Evolutionary conservation across 441 rosid genomes (phyloP), one percentile per base, ranked within the genome.

Genomic region (Euphorbia neoarborescens): DNA sequence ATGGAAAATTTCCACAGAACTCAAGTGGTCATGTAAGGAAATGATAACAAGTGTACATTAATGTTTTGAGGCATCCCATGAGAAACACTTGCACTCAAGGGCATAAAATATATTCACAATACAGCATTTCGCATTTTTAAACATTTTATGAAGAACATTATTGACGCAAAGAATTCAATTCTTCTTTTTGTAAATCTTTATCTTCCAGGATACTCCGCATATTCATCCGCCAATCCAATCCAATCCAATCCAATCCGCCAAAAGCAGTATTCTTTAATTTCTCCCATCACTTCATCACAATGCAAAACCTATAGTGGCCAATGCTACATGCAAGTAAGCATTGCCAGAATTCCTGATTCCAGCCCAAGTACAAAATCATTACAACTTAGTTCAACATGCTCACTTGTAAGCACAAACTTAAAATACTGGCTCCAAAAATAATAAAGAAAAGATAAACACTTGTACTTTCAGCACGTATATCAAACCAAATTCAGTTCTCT

Each of bases 81-180:
- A 14, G 27, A 12, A 60, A 37, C 40, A 61, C 35, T 60, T 32
- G 14, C 37, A 66, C 60, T 69, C 69, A 38, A 59, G 66, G 59
- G 46, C 68, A 46, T 50, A 58, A n/a, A 66, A 67, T 64, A 56
- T 58, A 37, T 61, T 58, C 30, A 15, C 68, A 62, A 38, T 67
- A 72, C 76, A 69, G 64, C 61, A 61, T 64, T 72, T 10, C 54
- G 70, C 56, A 66, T 44, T 73, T 30, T 70, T 30, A 22, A 73
- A 58, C 56, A 66, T 74, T 44, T 20, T 13, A 50, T n/a, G 62
- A 64, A 65, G 57, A 32, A n/a, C 51, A 48, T 68, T 61, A 71
- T 46, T 40, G 61, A 57, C 15, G 68, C 35, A 64, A 60, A 25
- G 53, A 53, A 78, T 38, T 60, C 19, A 17, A 24, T 72, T 60